Percentiles rank a stretch among this genome's conserved stretches.
phyloP scores from a whole-genome alignment of 2,329 filamentous ascomycete species.

The Fusarium duplospermum region DNA sequence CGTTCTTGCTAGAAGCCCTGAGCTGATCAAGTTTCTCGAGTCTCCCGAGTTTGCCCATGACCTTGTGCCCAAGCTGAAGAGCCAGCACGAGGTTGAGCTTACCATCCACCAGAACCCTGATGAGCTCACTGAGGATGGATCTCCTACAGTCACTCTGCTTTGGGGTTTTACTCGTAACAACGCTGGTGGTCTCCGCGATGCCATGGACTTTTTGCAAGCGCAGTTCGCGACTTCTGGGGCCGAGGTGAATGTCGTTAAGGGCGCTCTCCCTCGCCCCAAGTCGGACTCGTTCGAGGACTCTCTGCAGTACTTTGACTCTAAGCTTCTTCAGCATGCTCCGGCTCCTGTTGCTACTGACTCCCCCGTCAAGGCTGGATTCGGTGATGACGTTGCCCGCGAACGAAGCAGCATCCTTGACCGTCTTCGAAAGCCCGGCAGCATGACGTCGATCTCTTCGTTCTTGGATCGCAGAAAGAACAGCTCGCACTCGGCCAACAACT shows the following conservation, averaged over 20 bases:
- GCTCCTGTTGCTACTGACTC: constrained; percentile 85
- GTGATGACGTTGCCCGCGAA: constrained; percentile 82
- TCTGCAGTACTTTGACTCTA: constrained; percentile 95
- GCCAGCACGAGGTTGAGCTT: constrained; percentile 91
- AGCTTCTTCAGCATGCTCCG: constrained; percentile 92
- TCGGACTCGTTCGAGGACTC: constrained; percentile 99
- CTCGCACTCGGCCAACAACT: constrained; percentile 83
- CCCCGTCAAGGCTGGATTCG: constrained; percentile 86
- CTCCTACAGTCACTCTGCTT: constrained; percentile 71
- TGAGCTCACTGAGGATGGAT: constrained; percentile 67
- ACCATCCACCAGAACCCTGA: constrained; percentile 75
- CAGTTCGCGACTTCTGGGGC: constrained; percentile 89
- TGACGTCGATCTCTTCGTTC: constrained; percentile 95
- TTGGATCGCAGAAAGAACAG: constrained; percentile 95
- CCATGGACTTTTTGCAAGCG: constrained; percentile 92
- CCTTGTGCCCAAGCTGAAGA: constrained; percentile 84
- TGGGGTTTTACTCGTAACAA: constrained; percentile 97
- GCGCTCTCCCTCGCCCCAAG: constrained; percentile 96
- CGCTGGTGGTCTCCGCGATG: constrained; percentile 92
- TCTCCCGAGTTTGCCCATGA: constrained; percentile 85
- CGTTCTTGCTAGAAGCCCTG: constrained; percentile 79
- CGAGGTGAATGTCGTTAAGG: constrained; percentile 88
- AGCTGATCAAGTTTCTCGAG: constrained; percentile 84
- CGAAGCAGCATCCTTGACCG: constrained; percentile 89
- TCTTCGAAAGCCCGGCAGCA: constrained; percentile 93